A percentile compares a stretch with the other conserved stretches of the same genome.
These are phyloP conservation scores for Tetrahymena thermophila DNA, from an alignment of 73 alveolate species.

Conservation along the genomic window DNA sequence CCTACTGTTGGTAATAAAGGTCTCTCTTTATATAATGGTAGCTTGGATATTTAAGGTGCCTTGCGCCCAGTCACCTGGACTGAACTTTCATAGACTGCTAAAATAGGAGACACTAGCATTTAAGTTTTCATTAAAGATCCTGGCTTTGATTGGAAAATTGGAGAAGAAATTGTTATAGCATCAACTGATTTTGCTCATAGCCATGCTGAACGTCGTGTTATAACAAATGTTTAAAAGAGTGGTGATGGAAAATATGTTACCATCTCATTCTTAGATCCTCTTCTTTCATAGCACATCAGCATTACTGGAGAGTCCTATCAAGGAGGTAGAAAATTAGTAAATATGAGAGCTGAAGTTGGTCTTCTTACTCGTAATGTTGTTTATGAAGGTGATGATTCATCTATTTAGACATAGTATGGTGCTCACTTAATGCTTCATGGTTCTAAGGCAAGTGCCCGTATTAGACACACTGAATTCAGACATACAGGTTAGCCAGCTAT, in stretches of 20 bases:
- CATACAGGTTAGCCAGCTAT: constrained; percentile 74
- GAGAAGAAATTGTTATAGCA: constrained; percentile 70
- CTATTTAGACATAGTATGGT: constrained; percentile 45
- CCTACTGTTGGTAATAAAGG: constrained; percentile 79
- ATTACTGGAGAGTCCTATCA: constrained; percentile 10
- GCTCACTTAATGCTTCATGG: constrained; percentile 68
- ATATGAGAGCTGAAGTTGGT: constrained; percentile 85
- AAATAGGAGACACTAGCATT: constrained; percentile 40
- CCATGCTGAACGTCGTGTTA: constrained; percentile 61
- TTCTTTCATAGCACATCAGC: not conserved
- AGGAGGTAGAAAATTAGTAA: constrained; percentile 20
- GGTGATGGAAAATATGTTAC: not conserved
- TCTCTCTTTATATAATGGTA: constrained; percentile 59
- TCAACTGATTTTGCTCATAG: constrained; percentile 53
- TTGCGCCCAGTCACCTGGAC: constrained; percentile 68
- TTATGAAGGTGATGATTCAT: constrained; percentile 64
- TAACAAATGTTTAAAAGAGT: constrained; percentile 29
- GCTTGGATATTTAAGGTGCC: constrained; percentile 71
- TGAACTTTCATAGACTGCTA: constrained; percentile 51
- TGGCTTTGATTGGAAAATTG: constrained; percentile 67
- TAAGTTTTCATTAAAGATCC: constrained; percentile 20
- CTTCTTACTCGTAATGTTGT: constrained; percentile 64
- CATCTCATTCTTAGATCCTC: constrained; percentile 2
- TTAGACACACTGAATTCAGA: constrained; percentile 57
- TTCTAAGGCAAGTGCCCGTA: constrained; percentile 60